These are phyloP conservation scores for Psilocybe tampanensis DNA, from an alignment of 768 basidiomycete species.

Conservation along the genomic window DNA sequence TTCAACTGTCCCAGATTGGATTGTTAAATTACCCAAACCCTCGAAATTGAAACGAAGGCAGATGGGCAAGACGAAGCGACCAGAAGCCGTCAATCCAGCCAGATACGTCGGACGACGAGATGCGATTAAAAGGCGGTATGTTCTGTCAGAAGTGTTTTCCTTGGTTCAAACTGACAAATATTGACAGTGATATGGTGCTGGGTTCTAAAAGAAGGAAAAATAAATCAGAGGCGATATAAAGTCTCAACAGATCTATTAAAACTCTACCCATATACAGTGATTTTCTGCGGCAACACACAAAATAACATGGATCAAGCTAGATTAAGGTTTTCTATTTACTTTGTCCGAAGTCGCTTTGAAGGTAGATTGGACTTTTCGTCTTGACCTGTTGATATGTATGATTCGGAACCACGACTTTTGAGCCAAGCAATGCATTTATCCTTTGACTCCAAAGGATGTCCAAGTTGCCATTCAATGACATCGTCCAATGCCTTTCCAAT, in stretches of 20 bases:
- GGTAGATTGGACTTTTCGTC: constrained; percentile 31
- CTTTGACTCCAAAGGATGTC: constrained; percentile 65
- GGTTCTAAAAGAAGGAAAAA: constrained; percentile 65
- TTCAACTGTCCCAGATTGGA: constrained; percentile 92
- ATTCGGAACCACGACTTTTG: constrained; percentile 47
- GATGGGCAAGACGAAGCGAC: constrained; percentile 84
- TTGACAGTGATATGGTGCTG: constrained; percentile 73
- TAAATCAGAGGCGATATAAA: constrained; percentile 34
- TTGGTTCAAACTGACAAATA: constrained; percentile 5
- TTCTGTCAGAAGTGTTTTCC: not conserved
- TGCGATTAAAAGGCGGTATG: constrained; percentile 73
- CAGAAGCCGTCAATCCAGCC: constrained; percentile 73
- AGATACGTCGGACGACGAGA: constrained; percentile 68
- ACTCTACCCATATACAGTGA: not conserved
- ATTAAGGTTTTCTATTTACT: constrained; percentile 16
- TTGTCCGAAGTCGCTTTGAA: constrained; percentile 41
- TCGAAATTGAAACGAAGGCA: constrained; percentile 83
- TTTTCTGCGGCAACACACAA: too few species aligned
- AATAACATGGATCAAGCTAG: not conserved
- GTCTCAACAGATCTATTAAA: too few species aligned
- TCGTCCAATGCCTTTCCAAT: constrained; percentile 62
- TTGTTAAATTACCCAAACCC: constrained; percentile 90
- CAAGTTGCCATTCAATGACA: constrained; percentile 86
- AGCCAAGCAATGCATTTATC: constrained; percentile 77
- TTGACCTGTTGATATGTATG: constrained; percentile 31